Percentiles rank a stretch among this genome's conserved stretches.
Conservation (phyloP, 345 rosid genomes). For the Physaria fendleri region DNA sequence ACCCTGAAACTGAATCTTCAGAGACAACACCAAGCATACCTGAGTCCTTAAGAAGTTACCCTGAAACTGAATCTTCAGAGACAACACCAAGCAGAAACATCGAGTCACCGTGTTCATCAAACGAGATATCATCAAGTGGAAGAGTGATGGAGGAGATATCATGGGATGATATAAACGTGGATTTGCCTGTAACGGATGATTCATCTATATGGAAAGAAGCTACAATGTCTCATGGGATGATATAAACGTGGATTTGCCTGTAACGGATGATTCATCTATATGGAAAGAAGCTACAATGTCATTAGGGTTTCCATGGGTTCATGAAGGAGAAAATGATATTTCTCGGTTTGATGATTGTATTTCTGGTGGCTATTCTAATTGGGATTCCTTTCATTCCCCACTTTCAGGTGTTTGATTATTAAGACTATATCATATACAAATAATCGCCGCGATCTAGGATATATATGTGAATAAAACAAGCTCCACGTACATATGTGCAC, state of each 20-base stretch:
- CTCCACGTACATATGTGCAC: conserved; percentile 7
- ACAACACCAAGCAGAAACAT: conserved; percentile 4
- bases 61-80: conserved; percentile 1
- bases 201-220: conserved; percentile 92
- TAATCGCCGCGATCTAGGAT: neutral
- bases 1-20: conserved; percentile 1
- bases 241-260: conserved; percentile 47
- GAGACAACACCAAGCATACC: conserved; percentile 34
- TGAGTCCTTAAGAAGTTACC: conserved; percentile 15
- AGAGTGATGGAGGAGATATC: conserved; percentile 32
- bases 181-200: conserved; percentile 57
- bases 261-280: conserved; percentile 66
- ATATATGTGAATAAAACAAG: conserved; percentile 11
- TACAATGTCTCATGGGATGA: conserved; percentile 70
- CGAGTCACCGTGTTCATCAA: conserved; percentile 24
- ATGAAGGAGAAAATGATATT: conserved; percentile 36
- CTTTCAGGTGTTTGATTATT: conserved; percentile 35
- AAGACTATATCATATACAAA: conserved; percentile 20
- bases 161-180: conserved; percentile 50
- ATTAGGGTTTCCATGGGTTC: conserved; percentile 52
- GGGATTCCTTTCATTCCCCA: conserved; percentile 57
- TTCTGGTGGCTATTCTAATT: conserved; percentile 27
- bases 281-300: conserved; percentile 93
- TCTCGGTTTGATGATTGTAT: conserved; percentile 35
- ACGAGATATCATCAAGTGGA: conserved; percentile 24